A percentile compares a stretch with the other conserved stretches of the same genome.
phyloP scores from a whole-genome alignment of 495 filamentous ascomycete genomes.

The Podospora sp. region DNA sequence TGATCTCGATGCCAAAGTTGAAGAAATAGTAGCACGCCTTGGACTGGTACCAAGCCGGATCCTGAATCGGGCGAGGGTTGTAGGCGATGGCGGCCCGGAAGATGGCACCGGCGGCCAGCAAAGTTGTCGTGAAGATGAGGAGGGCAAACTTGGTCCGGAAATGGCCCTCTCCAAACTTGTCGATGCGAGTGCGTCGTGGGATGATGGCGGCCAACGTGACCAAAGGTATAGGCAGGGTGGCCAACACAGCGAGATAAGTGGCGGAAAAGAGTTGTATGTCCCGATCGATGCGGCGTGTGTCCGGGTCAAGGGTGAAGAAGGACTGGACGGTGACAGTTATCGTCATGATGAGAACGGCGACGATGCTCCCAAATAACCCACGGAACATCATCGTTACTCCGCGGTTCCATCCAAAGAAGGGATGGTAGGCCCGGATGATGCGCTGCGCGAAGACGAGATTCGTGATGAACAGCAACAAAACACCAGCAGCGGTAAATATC shows the following conservation, averaged over 20 bases:
- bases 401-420: conserved; percentile 67
- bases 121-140: conserved; percentile 52
- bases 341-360: conserved; percentile 65
- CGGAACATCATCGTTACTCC: conserved; percentile 53
- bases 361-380: conserved; percentile 62
- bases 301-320: conserved; percentile 63
- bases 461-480: conserved; percentile 76
- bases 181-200: conserved; percentile 54
- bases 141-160: conserved; percentile 68
- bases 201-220: conserved; percentile 53
- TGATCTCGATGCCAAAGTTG: conserved; percentile 71
- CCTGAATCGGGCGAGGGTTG: conserved; percentile 50
- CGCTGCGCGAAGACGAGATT: conserved; percentile 82
- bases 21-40: conserved; percentile 80
- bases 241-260: conserved; percentile 69
- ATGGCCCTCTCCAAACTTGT: conserved; percentile 72
- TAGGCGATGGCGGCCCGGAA: conserved; percentile 66
- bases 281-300: conserved; percentile 54
- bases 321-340: conserved; percentile 66
- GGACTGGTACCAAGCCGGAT: conserved; percentile 69
- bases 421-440: conserved; percentile 73
- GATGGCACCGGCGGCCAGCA: conserved; percentile 70
- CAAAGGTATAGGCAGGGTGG: conserved; percentile 74
- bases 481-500: conserved; percentile 76
- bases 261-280: conserved; percentile 67